Percentiles rank a stretch among this genome's conserved stretches.
These are phyloP conservation scores for Colletotrichum falcatum DNA, from an alignment of 2,329 filamentous ascomycete species.

Conservation along the genomic window DNA sequence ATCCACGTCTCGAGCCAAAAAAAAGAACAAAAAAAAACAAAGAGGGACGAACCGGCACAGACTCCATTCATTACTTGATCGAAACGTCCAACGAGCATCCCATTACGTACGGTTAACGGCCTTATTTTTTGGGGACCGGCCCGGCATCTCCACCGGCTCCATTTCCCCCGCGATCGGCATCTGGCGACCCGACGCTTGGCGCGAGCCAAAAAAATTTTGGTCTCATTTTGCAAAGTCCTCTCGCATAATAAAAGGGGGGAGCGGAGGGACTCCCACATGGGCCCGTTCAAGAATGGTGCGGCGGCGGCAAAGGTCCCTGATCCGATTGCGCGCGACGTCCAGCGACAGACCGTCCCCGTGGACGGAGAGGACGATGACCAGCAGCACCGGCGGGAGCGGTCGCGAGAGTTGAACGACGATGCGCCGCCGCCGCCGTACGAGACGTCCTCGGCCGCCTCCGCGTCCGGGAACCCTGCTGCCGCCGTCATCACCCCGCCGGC, in stretches of 20 bases:
- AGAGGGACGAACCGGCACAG: too few species aligned
- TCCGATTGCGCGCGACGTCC: neutral
- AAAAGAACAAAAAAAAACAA: neutral
- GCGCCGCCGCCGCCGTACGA: constrained; percentile 32
- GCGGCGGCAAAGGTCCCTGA: neutral
- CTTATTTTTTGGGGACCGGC: neutral
- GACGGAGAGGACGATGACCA: neutral
- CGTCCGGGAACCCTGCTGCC: too few species aligned
- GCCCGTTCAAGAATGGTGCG: constrained; percentile 1
- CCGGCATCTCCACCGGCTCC: constrained; percentile 17
- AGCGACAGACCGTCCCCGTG: constrained; percentile 7
- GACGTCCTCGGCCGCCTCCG: constrained; percentile 1
- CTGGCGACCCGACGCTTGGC: constrained; percentile 25
- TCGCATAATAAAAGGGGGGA: neutral
- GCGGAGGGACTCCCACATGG: constrained; percentile 1
- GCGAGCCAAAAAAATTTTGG: neutral
- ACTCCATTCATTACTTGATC: constrained; percentile 39
- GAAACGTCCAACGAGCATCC: constrained; percentile 20
- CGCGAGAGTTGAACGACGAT: neutral
- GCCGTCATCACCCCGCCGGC: too few species aligned
- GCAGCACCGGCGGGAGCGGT: neutral
- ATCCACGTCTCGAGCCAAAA: constrained; percentile 28
- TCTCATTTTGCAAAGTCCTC: too few species aligned
- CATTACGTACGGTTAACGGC: constrained; percentile 33
- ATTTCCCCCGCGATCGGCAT: constrained; percentile 17